Evolutionary conservation across 495 filamentous ascomycete genomes (phyloP).

Genomic region (Cercophora newfieldiana): DNA sequence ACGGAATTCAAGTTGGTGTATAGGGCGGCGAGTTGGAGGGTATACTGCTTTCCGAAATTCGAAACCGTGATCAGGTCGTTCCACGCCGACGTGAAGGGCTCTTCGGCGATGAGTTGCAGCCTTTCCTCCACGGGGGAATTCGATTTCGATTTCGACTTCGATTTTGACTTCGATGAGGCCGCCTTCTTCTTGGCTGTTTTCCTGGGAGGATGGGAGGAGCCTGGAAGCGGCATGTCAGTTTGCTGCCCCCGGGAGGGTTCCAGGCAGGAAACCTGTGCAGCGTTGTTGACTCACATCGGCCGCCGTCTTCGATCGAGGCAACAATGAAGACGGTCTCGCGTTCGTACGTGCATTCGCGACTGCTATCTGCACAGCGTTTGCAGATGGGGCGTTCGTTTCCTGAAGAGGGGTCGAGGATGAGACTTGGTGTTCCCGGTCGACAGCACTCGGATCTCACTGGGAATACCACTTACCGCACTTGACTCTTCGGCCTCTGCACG

Average conservation of each 20-base stretch:
- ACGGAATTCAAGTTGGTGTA: slow-evolving; percentile 31
- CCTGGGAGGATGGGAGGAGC: slow-evolving; percentile 14
- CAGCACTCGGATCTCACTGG: slow-evolving; percentile 23
- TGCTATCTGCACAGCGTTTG: slow-evolving; percentile 63
- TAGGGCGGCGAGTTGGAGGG: slow-evolving; percentile 37
- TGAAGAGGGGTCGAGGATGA: background rate
- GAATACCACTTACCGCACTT: slow-evolving; percentile 8
- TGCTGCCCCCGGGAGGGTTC: slow-evolving; percentile 43
- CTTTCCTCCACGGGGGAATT: slow-evolving; percentile 14
- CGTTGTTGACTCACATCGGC: slow-evolving; percentile 42
- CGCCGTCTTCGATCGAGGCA: slow-evolving; percentile 44
- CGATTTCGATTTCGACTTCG: slow-evolving; percentile 14
- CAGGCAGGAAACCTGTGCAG: background rate
- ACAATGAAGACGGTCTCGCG: slow-evolving; percentile 53
- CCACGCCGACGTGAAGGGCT: slow-evolving; percentile 47
- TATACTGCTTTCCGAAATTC: slow-evolving; percentile 26
- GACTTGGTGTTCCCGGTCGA: slow-evolving; percentile 36
- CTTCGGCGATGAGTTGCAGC: slow-evolving; percentile 28
- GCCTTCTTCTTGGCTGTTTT: slow-evolving; percentile 24
- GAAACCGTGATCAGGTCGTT: slow-evolving; percentile 37
- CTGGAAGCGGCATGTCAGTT: slow-evolving; percentile 28
- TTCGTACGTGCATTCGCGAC: slow-evolving; percentile 63
- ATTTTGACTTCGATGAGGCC: slow-evolving; percentile 19
- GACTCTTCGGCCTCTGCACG: slow-evolving; percentile 5
- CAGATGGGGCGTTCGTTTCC: slow-evolving; percentile 61